Base-by-base conservation (phyloP, 1,284 basidiomycete species). In the Apiotrichum montevideense region DNA sequence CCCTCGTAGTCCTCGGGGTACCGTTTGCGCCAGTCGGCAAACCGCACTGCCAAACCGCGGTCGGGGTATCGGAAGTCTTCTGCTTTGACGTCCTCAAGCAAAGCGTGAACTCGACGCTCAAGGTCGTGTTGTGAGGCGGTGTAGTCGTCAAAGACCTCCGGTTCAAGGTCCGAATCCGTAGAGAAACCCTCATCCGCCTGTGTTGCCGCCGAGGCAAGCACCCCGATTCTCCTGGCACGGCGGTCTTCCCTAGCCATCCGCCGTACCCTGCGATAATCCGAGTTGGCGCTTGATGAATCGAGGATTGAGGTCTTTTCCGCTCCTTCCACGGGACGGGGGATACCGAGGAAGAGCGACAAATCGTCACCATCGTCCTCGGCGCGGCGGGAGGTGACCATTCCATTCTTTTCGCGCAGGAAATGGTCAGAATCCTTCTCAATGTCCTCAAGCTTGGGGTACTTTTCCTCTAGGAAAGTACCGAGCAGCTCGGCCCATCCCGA, bases 381-480 rank as follows among this genome's bases (percentile, higher is more conserved):
- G 56, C 90, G 81, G 10, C 92, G 83, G 42, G 80, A 80, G 2
- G 77, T 67, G 58, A 90, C 77, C 79, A 95, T 85, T 4, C 85
- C 82, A 33, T 79, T 80, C 41, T 88, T 83, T 69, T 96, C 90
- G 64, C 82, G 82, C 39, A 91, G 74, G 41, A 94, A 81, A 0
- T 85, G 85, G 6, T 86, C 55, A 63, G 90, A 81, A 60, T 92
- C 88, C 34, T 85, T 82, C 71, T 96, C 93, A n/a, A 95, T 82
- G 55, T 83, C 84, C 70, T 95, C 91, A 14, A 97, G 79, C 52
- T 79, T 77, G 2, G 92, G 90, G 68, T 85, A 91, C 90, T 97
- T 97, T 73, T 92, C 90, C 67, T 95, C 92, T 40, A 97, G 78
- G 72, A 97, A 96, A 4, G 81, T 82, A 1, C 90, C 92, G 4